Base-by-base conservation (phyloP, 2,329 filamentous ascomycete genomes). In the Diaporthe citri region DNA sequence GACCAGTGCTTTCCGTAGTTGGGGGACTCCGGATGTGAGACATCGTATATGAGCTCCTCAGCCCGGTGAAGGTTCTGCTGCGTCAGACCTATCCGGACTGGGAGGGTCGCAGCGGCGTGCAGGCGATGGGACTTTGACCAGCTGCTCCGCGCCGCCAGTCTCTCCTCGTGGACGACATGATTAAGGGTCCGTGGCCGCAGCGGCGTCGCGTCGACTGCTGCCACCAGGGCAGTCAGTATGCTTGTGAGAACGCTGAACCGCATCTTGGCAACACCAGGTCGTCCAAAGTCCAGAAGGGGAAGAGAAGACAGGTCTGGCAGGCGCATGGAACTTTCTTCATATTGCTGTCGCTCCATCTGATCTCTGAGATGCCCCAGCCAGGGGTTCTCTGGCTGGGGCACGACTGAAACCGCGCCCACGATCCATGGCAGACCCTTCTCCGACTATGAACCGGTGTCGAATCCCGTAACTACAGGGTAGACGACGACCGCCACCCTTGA, bases 1-100 rank as follows among this genome's bases (percentile, higher is more conserved):
- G 84, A 84, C 85, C 86, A 88, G 80, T 88, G 86, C 74, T 85
- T 83, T 71, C 87, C 87, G 77, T 88, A 88, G 46, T 83, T 82
- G 22, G 83, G 78, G 9, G 86, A 88, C 15, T 79, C 77, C 3
- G 87, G 87, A 77, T 89, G 82, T 2, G 86, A 80, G 22, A 88
- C 85, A 25, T 85, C 82, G 36, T 83, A 79, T 15, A 88, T 80
- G 56, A 85, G 84, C 62, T 85, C 84, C 74, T 87, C 86, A 5
- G 83, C 86, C 51, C 81, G 82, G 70, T 88, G 82, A n/a, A 88
- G 78, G 74, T 88, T 88, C 34, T 82, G 81, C 77, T 88, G 86
- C 48, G 83, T 80, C 52, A 88, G 80, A 6, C 86, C 87, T 67
- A 88, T 87, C 46, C 83, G 82, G 25, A 86, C 82, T 5, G 84